Conservation (phyloP, 495 filamentous ascomycete species). For the Penicillium odoratum region DNA sequence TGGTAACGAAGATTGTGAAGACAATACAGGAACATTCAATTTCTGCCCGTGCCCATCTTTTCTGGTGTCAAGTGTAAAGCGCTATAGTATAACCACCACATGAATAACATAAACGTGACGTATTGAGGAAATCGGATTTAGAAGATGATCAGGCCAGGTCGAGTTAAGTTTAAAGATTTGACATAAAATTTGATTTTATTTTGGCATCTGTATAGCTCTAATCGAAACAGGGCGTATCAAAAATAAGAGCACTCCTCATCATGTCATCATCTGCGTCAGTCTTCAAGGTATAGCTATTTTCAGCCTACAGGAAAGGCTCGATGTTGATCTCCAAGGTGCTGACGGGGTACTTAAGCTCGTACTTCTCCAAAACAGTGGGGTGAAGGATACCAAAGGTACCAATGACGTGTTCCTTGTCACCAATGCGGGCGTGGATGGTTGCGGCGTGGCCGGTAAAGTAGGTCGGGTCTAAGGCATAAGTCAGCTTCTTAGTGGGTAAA, state of each 20-base stretch:
- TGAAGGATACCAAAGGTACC: constrained; percentile 93
- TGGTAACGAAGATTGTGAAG: no score
- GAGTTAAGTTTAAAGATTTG: background rate
- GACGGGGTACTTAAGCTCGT: constrained; percentile 89
- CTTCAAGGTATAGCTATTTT: constrained; percentile 5
- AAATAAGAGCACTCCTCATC: constrained; percentile 22
- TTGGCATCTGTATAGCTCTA: constrained; percentile 22
- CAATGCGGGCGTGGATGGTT: constrained; percentile 70
- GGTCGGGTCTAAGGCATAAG: constrained; percentile 61
- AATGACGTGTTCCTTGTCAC: constrained; percentile 68
- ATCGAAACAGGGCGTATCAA: constrained; percentile 16
- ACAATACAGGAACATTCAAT: no score
- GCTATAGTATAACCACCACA: no score
- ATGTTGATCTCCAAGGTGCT: constrained; percentile 95
- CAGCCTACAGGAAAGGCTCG: constrained; percentile 79
- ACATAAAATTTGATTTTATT: constrained; percentile 21
- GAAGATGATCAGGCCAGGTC: no score
- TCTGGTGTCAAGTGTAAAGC: no score
- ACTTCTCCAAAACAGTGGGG: constrained; percentile 88
- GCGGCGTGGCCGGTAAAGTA: constrained; percentile 92
- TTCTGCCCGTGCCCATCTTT: no score
- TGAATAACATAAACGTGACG: no score
- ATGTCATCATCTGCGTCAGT: constrained; percentile 26
- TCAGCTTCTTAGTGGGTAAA: constrained; percentile 5
- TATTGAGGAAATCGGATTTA: no score